These are phyloP conservation scores for Teunomyces lycoperdinae DNA, from an alignment of 805 yeast genomes.

Conservation along the genomic window DNA sequence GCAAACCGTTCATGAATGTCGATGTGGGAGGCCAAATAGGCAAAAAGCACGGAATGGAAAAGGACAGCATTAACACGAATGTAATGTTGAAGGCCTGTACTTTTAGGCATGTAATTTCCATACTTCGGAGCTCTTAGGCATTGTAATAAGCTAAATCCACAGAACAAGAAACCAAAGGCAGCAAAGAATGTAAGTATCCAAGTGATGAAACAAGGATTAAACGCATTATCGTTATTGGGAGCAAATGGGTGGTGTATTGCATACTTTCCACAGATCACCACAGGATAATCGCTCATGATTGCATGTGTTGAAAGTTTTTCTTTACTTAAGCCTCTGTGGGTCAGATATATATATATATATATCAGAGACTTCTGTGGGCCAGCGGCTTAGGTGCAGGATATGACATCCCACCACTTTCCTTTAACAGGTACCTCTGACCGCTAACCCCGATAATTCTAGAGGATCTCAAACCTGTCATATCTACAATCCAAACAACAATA, in stretches of 20 bases:
- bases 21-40: constrained; percentile 12
- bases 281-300: constrained; percentile 5
- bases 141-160: background rate
- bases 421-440: too few species aligned
- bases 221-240: constrained; percentile 27
- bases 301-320: background rate
- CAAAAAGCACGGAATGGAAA: constrained; percentile 14
- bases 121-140: constrained; percentile 3
- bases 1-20: constrained; percentile 23
- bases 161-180: constrained; percentile 4
- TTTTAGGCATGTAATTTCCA: constrained; percentile 20
- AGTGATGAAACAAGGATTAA: constrained; percentile 33
- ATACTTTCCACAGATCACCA: constrained; percentile 12
- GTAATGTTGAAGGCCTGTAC: constrained; percentile 23
- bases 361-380: background rate
- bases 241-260: constrained; percentile 18
- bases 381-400: background rate
- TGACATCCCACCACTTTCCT: background rate
- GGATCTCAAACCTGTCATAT: too few species aligned
- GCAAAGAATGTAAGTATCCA: constrained; percentile 11
- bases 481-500: too few species aligned
- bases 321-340: background rate
- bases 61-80: constrained; percentile 18
- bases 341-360: too few species aligned
- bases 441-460: too few species aligned